phyloP scores from a whole-genome alignment of 1,139 yeast species.

The Pneumocystis sp. region DNA sequence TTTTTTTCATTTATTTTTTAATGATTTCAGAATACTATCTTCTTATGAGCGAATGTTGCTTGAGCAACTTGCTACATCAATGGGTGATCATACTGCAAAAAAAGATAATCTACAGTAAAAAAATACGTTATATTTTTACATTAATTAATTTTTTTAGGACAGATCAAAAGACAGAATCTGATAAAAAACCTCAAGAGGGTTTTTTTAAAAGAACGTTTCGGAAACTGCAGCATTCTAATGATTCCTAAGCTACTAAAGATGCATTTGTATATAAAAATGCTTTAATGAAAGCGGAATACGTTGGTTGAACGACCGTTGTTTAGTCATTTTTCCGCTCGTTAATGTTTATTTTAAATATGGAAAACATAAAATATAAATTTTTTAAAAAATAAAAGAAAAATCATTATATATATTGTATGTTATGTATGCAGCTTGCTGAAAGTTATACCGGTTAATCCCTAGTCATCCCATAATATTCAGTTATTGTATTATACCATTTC shows the following conservation, averaged over 20 bases:
- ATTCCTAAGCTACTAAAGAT: not conserved
- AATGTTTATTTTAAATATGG: not conserved
- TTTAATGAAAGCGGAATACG: not conserved
- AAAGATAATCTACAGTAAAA: slow-evolving; percentile 1
- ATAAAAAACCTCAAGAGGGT: not conserved
- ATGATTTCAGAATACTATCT: slow-evolving; percentile 2
- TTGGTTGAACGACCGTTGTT: not conserved
- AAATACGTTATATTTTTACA: not conserved
- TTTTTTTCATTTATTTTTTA: not conserved
- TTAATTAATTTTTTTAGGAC: not conserved
- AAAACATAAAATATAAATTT: not conserved
- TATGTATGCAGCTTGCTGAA: not conserved
- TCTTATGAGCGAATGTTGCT: slow-evolving; percentile 52
- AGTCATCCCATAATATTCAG: not conserved
- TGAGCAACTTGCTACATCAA: slow-evolving; percentile 88
- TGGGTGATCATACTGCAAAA: slow-evolving; percentile 64
- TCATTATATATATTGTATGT: not conserved
- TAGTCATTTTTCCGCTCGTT: not conserved
- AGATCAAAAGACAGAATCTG: not conserved
- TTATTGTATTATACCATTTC: not conserved
- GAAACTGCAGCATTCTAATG: not conserved
- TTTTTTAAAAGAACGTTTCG: slow-evolving; percentile 1
- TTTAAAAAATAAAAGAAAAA: not conserved
- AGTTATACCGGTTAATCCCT: too few relatives aligned
- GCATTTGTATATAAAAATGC: not conserved